These are phyloP conservation scores for Pythium insidiosum DNA, from an alignment of 352 stramenopile species.

Conservation along the genomic window DNA sequence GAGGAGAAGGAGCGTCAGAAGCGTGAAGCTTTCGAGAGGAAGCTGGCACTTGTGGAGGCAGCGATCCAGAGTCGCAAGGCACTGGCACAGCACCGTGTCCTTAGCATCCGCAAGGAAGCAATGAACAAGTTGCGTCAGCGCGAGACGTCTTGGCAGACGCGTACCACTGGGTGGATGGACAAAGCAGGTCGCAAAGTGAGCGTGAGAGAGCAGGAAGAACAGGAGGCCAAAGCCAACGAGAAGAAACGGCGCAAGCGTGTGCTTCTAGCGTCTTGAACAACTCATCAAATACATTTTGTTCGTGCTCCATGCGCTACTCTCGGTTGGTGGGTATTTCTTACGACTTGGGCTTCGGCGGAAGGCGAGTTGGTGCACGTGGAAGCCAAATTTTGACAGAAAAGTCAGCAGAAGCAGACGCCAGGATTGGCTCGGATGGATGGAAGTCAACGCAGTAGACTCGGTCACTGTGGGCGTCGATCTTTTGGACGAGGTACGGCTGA, in stretches of 20 bases:
- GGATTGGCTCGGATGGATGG: constrained; percentile 75
- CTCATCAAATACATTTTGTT: constrained; percentile 3
- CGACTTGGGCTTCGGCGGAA: constrained; percentile 52
- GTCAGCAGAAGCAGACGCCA: constrained; percentile 80
- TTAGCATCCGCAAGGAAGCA: constrained; percentile 72
- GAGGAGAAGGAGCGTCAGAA: constrained; percentile 55
- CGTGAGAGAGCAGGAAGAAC: constrained; percentile 87
- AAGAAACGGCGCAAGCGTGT: constrained; percentile 66
- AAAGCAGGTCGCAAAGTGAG: constrained; percentile 84
- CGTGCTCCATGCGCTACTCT: no score
- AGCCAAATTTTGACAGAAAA: constrained; percentile 86
- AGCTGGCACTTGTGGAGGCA: constrained; percentile 60
- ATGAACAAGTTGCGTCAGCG: constrained; percentile 52
- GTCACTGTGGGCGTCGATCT: constrained; percentile 80
- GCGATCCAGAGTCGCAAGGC: constrained; percentile 64
- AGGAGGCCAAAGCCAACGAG: constrained; percentile 59
- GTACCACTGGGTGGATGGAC: constrained; percentile 77
- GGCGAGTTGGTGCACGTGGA: constrained; percentile 40
- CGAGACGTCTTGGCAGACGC: constrained; percentile 82
- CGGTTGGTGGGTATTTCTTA: not conserved
- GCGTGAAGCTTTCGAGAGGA: constrained; percentile 68
- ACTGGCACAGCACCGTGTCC: constrained; percentile 62
- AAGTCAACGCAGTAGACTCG: constrained; percentile 89
- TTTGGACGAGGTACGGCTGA: constrained; percentile 60
- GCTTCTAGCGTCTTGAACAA: constrained; percentile 40